phyloP scores from a whole-genome alignment of 83 land plant genomes.

The Picea abies region DNA sequence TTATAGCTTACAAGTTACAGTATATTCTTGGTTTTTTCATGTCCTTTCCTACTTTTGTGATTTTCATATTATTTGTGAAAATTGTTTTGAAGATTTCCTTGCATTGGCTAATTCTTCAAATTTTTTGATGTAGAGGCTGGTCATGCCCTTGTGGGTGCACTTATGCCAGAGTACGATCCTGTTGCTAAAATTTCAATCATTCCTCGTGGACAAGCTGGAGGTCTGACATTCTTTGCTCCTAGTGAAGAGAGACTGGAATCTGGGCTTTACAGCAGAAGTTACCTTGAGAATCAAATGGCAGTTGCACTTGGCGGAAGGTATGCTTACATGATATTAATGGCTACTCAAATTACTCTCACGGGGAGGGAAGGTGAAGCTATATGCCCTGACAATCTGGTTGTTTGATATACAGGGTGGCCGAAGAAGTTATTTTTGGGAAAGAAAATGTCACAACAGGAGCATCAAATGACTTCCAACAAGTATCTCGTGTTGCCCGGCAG shows the following conservation, averaged over 20 bases:
- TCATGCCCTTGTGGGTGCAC: constrained; percentile 98
- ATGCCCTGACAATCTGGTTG: background rate
- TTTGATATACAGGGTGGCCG: constrained; percentile 80
- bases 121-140: constrained; percentile 88
- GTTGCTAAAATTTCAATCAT: constrained; percentile 99
- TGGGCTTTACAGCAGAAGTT: constrained; percentile 95
- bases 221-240: constrained; percentile 98
- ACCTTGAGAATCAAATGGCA: constrained; percentile 99
- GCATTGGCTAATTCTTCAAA: no score
- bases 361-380: background rate
- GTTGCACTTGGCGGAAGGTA: constrained; percentile 99
- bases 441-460: constrained; percentile 99
- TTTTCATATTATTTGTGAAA: background rate
- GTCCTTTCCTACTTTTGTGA: background rate
- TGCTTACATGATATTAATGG: background rate
- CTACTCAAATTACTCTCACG: background rate
- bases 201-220: constrained; percentile 99
- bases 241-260: constrained; percentile 99
- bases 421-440: constrained; percentile 93
- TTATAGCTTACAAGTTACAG: background rate
- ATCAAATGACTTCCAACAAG: constrained; percentile 99
- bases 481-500: constrained; percentile 96
- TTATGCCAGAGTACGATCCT: constrained; percentile 99
- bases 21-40: background rate
- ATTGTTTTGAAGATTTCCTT: background rate